phyloP scores from a whole-genome alignment of 768 basidiomycete species.

The Pisolithus albus region DNA sequence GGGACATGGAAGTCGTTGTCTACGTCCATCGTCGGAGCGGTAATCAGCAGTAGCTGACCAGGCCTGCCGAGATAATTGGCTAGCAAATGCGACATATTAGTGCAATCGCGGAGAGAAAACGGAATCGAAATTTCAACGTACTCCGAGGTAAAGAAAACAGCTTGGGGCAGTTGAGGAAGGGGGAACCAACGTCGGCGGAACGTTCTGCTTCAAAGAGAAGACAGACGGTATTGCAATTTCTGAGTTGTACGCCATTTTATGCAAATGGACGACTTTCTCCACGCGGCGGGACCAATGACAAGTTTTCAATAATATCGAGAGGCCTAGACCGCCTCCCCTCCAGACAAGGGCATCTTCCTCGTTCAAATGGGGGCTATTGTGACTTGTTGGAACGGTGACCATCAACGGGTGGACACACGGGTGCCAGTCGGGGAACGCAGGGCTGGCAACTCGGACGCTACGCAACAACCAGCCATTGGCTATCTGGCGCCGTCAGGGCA shows the following conservation, averaged over 20 bases:
- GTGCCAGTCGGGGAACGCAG: neutral
- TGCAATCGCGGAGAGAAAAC: neutral
- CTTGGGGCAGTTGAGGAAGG: neutral
- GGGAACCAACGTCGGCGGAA: neutral
- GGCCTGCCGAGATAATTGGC: neutral
- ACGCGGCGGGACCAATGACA: neutral
- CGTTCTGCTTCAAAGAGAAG: neutral
- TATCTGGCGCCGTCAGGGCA: neutral
- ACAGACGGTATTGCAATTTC: neutral
- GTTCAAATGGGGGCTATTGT: neutral
- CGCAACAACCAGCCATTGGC: neutral
- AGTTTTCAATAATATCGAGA: neutral
- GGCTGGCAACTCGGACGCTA: neutral
- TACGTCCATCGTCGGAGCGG: conserved; percentile 11
- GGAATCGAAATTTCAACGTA: neutral
- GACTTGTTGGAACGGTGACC: neutral
- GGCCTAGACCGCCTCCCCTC: neutral
- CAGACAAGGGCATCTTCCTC: neutral
- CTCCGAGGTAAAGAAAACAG: neutral
- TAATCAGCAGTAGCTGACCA: neutral
- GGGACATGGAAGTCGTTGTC: conserved; percentile 19
- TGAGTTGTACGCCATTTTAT: neutral
- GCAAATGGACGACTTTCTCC: neutral
- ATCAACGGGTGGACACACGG: neutral
- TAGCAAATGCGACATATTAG: neutral